Percentiles rank a stretch among this genome's conserved stretches.
phyloP scores from a whole-genome alignment of 164 flowering plant genomes.

The Annona cherimola region DNA sequence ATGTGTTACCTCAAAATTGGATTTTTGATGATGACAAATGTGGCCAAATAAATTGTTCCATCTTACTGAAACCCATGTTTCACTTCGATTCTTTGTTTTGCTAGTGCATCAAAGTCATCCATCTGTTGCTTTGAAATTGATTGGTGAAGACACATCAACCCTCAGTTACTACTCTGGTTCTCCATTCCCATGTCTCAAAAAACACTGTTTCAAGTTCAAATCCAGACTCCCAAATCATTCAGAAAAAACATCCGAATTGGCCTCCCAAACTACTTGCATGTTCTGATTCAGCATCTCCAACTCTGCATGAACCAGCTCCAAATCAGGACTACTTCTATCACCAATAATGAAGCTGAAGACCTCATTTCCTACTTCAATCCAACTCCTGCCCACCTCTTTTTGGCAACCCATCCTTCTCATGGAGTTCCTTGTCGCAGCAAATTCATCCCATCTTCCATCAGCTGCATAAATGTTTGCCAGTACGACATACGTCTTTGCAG shows the following conservation, averaged over 20 bases:
- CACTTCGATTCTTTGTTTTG: background rate
- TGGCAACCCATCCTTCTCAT: slow-evolving; percentile 43
- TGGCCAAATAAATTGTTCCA: no score
- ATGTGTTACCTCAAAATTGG: background rate
- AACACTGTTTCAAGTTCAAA: slow-evolving; percentile 13
- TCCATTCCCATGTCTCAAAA: background rate
- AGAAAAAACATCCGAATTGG: slow-evolving; percentile 28
- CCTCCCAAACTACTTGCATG: slow-evolving; percentile 42
- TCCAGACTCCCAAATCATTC: slow-evolving; percentile 26
- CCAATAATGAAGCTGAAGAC: slow-evolving; percentile 63
- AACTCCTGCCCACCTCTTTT: slow-evolving; percentile 81
- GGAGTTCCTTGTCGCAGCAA: slow-evolving; percentile 53
- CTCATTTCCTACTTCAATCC: slow-evolving; percentile 61
- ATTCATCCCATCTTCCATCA: slow-evolving; percentile 68
- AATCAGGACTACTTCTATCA: slow-evolving; percentile 36
- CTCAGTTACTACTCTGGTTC: background rate
- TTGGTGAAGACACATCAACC: background rate
- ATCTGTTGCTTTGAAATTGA: background rate
- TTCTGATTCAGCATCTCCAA: slow-evolving; percentile 34
- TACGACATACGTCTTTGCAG: slow-evolving; percentile 44
- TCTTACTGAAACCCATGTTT: background rate
- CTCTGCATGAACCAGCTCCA: slow-evolving; percentile 38
- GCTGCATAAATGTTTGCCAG: slow-evolving; percentile 69
- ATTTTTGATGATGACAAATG: background rate
- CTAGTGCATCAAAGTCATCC: background rate